Percentiles rank a stretch among this genome's conserved stretches.
Conservation (phyloP, 805 yeast species). For the Starmera amethionina region DNA sequence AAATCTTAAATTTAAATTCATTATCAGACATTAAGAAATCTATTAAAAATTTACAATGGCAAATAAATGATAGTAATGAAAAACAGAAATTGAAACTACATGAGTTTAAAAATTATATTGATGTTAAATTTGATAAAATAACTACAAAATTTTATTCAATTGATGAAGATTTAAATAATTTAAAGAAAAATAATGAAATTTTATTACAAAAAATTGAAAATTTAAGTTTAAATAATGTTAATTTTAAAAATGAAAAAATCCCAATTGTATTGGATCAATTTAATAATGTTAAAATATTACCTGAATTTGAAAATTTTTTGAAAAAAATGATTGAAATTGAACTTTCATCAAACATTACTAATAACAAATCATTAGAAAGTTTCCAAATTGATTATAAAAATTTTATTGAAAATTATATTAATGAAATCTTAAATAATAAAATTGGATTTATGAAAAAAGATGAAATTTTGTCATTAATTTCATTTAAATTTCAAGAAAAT, state of each 20-base stretch:
- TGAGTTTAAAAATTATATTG: slow-evolving; percentile 13
- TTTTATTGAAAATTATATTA: slow-evolving; percentile 9
- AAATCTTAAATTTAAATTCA: no score
- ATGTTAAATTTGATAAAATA: slow-evolving; percentile 10
- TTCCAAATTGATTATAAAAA: slow-evolving; percentile 9
- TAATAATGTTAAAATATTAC: slow-evolving; percentile 11
- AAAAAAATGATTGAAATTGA: slow-evolving; percentile 4
- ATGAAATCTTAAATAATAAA: slow-evolving; percentile 8
- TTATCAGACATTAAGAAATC: slow-evolving; percentile 12
- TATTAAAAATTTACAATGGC: slow-evolving; percentile 13
- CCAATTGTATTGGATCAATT: slow-evolving; percentile 12
- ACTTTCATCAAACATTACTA: not conserved
- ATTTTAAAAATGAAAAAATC: slow-evolving; percentile 2
- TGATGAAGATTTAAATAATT: slow-evolving; percentile 3
- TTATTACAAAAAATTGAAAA: slow-evolving; percentile 5
- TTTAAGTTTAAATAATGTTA: slow-evolving; percentile 5
- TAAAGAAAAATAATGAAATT: slow-evolving; percentile 4
- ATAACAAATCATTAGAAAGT: not conserved
- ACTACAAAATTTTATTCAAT: slow-evolving; percentile 1
- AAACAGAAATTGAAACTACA: slow-evolving; percentile 10
- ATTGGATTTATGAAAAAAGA: slow-evolving; percentile 14
- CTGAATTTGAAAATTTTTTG: slow-evolving; percentile 14
- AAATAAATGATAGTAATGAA: slow-evolving; percentile 13
- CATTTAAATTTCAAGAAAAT: slow-evolving; percentile 14
- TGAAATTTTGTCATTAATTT: slow-evolving; percentile 12